These are phyloP conservation scores for Lichtheimia ornata DNA, from an alignment of 371 early-diverging fungal species.

Conservation along the genomic window DNA sequence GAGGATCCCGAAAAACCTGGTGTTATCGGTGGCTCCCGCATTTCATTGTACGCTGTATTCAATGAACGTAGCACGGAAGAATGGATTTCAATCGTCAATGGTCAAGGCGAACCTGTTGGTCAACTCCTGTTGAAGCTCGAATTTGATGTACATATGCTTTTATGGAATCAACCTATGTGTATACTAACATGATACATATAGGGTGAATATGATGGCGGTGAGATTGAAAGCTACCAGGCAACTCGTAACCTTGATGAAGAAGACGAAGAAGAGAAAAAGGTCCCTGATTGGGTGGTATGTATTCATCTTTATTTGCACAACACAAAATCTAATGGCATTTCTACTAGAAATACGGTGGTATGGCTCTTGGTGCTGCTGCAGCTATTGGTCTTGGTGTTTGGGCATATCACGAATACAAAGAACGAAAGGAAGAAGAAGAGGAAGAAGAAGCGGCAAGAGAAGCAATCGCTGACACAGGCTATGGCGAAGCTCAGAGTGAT, in stretches of 20 bases:
- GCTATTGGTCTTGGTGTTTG: conserved; percentile 39
- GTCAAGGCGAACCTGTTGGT: conserved; percentile 23
- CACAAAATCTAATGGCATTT: background rate
- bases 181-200: conserved; percentile 1
- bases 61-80: conserved; percentile 23
- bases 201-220: conserved; percentile 1
- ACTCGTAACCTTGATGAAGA: conserved; percentile 5
- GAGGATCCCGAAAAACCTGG: conserved; percentile 37
- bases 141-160: conserved; percentile 17
- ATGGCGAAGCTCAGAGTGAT: background rate
- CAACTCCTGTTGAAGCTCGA: conserved; percentile 18
- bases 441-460: conserved; percentile 11
- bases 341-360: conserved; percentile 48
- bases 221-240: background rate
- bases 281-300: conserved; percentile 46
- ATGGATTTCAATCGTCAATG: conserved; percentile 32
- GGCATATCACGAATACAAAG: conserved; percentile 29
- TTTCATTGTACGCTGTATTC: conserved; percentile 25
- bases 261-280: conserved; percentile 19
- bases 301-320: too few relatives aligned
- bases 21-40: conserved; percentile 29
- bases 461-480: conserved; percentile 1
- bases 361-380: conserved; percentile 42
- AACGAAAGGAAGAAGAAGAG: conserved; percentile 31
- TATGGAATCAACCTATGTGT: background rate